These are phyloP conservation scores for Aspergillus puulaauensis DNA, from an alignment of 2,329 filamentous ascomycete genomes.

Conservation along the genomic window DNA sequence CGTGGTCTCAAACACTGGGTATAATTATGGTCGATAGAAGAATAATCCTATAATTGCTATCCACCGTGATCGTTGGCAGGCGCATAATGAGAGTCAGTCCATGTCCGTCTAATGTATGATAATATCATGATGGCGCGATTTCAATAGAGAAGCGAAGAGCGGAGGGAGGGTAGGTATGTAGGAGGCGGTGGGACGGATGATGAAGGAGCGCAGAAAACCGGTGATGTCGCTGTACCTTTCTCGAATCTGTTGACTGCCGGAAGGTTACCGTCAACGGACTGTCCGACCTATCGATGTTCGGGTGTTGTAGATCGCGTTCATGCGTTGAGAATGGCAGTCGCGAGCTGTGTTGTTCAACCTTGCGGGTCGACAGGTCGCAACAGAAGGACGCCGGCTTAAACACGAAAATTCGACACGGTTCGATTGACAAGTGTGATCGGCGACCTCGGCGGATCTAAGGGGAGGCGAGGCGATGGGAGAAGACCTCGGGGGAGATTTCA, in stretches of 20 bases:
- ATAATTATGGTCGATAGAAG: constrained; percentile 1
- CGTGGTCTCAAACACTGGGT: neutral
- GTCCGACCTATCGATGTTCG: neutral
- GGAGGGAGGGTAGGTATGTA: constrained; percentile 2
- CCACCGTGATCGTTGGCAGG: constrained; percentile 17
- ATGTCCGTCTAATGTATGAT: constrained; percentile 3
- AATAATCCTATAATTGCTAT: constrained; percentile 17
- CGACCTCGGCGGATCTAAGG: neutral
- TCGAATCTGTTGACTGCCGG: neutral
- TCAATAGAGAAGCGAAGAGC: constrained; percentile 5
- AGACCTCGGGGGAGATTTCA: neutral
- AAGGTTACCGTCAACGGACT: neutral
- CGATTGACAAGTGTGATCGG: neutral
- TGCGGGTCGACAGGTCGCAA: neutral
- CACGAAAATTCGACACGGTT: neutral
- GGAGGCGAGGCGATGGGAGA: neutral
- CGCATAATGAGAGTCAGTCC: constrained; percentile 23
- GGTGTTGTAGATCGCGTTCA: neutral
- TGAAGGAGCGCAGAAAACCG: constrained; percentile 1
- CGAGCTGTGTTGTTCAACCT: neutral
- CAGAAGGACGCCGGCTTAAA: neutral
- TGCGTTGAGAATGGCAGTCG: neutral
- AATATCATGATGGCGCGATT: constrained; percentile 8
- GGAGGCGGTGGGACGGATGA: constrained; percentile 7
- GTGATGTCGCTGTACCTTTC: constrained; percentile 17